phyloP scores from a whole-genome alignment of 768 basidiomycete genomes.

The Coprinopsis sp. region DNA sequence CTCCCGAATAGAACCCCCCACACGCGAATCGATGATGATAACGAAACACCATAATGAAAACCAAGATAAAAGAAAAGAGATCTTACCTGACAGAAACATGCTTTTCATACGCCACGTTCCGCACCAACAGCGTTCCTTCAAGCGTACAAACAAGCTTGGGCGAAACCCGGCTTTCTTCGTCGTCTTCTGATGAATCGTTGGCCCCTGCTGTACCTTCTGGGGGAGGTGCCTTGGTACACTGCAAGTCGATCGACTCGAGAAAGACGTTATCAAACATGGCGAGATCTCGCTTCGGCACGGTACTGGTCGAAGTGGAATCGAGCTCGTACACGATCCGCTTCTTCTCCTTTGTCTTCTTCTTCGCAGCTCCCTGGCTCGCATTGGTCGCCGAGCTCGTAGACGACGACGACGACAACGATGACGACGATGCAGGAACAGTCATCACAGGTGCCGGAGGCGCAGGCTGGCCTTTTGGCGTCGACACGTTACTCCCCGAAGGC shows the following conservation, averaged over 20 bases:
- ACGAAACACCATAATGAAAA: too few species aligned
- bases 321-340: constrained; percentile 7
- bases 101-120: constrained; percentile 86
- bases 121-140: constrained; percentile 70
- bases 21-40: too few species aligned
- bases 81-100: constrained; percentile 74
- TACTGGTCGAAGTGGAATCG: not conserved
- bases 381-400: too few species aligned
- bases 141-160: not conserved
- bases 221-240: not conserved
- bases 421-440: too few species aligned
- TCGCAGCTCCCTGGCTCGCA: not conserved
- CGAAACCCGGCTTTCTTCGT: not conserved
- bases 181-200: not conserved
- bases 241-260: constrained; percentile 1
- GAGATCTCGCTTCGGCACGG: constrained; percentile 5
- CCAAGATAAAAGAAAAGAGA: too few species aligned
- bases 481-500: too few species aligned
- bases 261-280: constrained; percentile 10
- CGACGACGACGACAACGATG: too few species aligned
- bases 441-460: too few species aligned
- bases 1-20: too few species aligned
- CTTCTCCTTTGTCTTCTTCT: constrained; percentile 2
- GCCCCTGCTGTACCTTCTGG: not conserved
- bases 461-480: too few species aligned